Conservation (phyloP, 768 basidiomycete species). For the Nidularia sp. region DNA sequence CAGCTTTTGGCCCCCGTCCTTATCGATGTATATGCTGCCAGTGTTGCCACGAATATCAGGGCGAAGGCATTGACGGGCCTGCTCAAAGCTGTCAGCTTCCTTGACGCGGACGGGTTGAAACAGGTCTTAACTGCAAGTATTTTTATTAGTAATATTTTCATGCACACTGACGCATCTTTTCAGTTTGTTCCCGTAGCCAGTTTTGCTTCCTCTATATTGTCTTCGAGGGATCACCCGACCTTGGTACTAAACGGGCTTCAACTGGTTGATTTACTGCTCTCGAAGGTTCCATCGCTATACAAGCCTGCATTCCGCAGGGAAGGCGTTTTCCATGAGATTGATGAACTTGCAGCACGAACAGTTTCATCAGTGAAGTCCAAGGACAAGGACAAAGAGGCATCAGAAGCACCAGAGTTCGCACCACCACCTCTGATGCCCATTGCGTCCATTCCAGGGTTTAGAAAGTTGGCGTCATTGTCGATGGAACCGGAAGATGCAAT, state of each 20-base stretch:
- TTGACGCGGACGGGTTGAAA: slow-evolving; percentile 72
- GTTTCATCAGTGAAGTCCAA: slow-evolving; percentile 52
- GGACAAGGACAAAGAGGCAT: slow-evolving; percentile 35
- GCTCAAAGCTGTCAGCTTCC: slow-evolving; percentile 88
- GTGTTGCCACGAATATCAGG: slow-evolving; percentile 82
- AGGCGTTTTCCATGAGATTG: slow-evolving; percentile 95
- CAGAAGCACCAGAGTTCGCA: slow-evolving; percentile 23
- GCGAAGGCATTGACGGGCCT: slow-evolving; percentile 86
- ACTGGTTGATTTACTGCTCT: slow-evolving; percentile 85
- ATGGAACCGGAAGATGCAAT: slow-evolving; percentile 88
- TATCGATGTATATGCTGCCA: slow-evolving; percentile 99
- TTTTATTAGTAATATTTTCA: slow-evolving; percentile 1
- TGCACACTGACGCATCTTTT: slow-evolving; percentile 7
- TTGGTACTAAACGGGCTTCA: slow-evolving; percentile 88
- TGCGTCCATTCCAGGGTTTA: slow-evolving; percentile 56
- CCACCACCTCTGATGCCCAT: slow-evolving; percentile 32
- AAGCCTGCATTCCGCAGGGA: slow-evolving; percentile 88
- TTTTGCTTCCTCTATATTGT: slow-evolving; percentile 91
- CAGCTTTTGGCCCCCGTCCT: slow-evolving; percentile 87
- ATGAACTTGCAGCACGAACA: slow-evolving; percentile 61
- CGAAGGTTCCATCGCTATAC: slow-evolving; percentile 81
- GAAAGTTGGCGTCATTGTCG: slow-evolving; percentile 64
- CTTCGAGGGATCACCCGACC: slow-evolving; percentile 85
- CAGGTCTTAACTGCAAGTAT: slow-evolving; percentile 69
- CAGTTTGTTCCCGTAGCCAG: slow-evolving; percentile 94